A percentile compares a stretch with the other conserved stretches of the same genome.
These are phyloP conservation scores for Tetrahymena malaccensis DNA, from an alignment of 73 alveolate species.

Conservation along the genomic window DNA sequence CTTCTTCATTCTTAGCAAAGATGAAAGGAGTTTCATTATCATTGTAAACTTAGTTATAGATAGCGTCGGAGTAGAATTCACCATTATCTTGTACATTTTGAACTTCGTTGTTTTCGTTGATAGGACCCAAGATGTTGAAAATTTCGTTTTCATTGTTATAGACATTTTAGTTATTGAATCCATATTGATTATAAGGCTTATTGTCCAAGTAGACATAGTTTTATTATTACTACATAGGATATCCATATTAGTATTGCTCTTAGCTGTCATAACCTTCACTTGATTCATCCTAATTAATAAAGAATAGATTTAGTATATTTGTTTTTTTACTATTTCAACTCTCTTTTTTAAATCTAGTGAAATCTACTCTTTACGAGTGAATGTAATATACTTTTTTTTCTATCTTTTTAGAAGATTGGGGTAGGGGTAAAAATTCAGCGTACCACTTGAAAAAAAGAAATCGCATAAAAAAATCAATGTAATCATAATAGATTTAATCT, in stretches of 20 bases:
- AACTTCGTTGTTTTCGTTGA: background rate
- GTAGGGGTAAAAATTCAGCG: background rate
- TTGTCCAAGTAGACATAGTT: background rate
- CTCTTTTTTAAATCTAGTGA: background rate
- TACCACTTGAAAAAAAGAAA: background rate
- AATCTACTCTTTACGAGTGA: background rate
- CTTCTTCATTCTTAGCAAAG: background rate
- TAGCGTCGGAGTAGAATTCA: background rate
- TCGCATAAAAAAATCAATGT: background rate
- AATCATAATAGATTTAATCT: background rate
- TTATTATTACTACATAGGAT: background rate
- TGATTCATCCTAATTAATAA: background rate
- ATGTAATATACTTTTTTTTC: too few species aligned
- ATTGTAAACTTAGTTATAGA: background rate
- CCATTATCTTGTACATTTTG: background rate
- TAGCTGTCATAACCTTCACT: background rate
- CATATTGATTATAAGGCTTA: background rate
- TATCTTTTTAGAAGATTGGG: background rate
- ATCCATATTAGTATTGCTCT: background rate
- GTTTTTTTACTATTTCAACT: background rate
- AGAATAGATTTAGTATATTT: background rate
- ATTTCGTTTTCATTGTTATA: background rate
- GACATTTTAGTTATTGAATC: background rate
- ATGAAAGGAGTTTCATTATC: background rate
- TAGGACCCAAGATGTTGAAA: background rate